Evolutionary conservation across 352 stramenopile genomes (phyloP).

Genomic region (Peronosclerospora sorghi): DNA sequence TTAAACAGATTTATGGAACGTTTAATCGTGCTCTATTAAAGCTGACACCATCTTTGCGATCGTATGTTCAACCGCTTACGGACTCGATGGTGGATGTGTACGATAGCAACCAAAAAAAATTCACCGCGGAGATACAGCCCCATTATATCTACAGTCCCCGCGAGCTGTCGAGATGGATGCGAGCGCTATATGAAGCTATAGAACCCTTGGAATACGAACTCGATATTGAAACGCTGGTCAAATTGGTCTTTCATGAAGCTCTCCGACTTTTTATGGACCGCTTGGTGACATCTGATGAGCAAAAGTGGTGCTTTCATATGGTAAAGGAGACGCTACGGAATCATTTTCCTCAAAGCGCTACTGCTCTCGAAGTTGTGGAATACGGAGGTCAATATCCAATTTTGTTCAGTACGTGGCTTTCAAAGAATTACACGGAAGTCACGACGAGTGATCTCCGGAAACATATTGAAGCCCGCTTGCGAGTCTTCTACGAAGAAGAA

Average conservation of each 20-base stretch:
- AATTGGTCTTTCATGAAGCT: conserved; percentile 98
- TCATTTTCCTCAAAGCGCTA: conserved; percentile 77
- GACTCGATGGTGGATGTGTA: conserved; percentile 99
- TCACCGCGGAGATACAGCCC: conserved; percentile 87
- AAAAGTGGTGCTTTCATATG: conserved; percentile 92
- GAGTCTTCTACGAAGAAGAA: conserved; percentile 99
- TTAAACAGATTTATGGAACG: conserved; percentile 99
- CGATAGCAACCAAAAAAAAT: conserved; percentile 92
- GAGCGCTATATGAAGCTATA: conserved; percentile 97
- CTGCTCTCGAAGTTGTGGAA: conserved; percentile 57
- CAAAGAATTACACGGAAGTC: conserved; percentile 94
- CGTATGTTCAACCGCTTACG: conserved; percentile 93
- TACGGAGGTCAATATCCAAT: conserved; percentile 86
- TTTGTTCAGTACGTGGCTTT: conserved; percentile 98
- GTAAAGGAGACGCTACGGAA: conserved; percentile 77
- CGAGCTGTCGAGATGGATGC: conserved; percentile 98
- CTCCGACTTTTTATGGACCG: conserved; percentile 98
- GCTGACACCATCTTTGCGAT: conserved; percentile 94
- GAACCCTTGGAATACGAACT: conserved; percentile 91
- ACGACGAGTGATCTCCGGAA: conserved; percentile 88
- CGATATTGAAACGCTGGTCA: conserved; percentile 92
- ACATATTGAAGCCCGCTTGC: conserved; percentile 93
- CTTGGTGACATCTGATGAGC: conserved; percentile 94
- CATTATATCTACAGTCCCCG: conserved; percentile 99
- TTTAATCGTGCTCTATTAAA: conserved; percentile 99